phyloP scores from a whole-genome alignment of 2,329 filamentous ascomycete species.

The Myriosclerotinia scirpicola region DNA sequence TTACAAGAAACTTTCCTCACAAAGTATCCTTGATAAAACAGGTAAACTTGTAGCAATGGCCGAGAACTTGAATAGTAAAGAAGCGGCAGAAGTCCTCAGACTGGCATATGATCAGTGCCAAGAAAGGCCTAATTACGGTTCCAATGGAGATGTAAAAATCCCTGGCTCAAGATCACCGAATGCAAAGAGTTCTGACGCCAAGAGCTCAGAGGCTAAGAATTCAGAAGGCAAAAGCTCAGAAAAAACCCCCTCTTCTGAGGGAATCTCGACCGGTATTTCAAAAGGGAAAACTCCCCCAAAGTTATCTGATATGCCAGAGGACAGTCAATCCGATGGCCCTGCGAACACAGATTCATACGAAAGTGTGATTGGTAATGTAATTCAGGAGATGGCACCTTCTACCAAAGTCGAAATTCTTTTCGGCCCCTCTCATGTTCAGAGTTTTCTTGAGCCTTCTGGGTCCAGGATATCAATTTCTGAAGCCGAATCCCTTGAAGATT shows the following conservation, averaged over 20 bases:
- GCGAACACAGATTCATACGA: neutral
- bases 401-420: neutral
- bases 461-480: constrained; percentile 26
- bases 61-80: constrained; percentile 26
- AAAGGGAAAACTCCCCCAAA: neutral
- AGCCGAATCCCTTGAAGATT: constrained; percentile 22
- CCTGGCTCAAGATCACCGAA: constrained; percentile 8
- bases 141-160: neutral
- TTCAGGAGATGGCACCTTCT: neutral
- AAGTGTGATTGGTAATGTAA: neutral
- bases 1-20: neutral
- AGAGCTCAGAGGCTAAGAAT: neutral
- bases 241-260: constrained; percentile 30
- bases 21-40: constrained; percentile 12
- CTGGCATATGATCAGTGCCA: constrained; percentile 12
- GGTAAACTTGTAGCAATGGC: constrained; percentile 23
- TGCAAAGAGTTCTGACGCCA: neutral
- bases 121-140: neutral
- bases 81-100: constrained; percentile 26
- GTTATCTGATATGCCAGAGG: neutral
- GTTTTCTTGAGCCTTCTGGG: constrained; percentile 27
- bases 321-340: neutral
- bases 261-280: constrained; percentile 22
- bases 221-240: constrained; percentile 18
- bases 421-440: constrained; percentile 2